A percentile compares a stretch with the other conserved stretches of the same genome.
Evolutionary conservation across 1,284 basidiomycete genomes (phyloP).

Genomic region (Puccinia horiana): DNA sequence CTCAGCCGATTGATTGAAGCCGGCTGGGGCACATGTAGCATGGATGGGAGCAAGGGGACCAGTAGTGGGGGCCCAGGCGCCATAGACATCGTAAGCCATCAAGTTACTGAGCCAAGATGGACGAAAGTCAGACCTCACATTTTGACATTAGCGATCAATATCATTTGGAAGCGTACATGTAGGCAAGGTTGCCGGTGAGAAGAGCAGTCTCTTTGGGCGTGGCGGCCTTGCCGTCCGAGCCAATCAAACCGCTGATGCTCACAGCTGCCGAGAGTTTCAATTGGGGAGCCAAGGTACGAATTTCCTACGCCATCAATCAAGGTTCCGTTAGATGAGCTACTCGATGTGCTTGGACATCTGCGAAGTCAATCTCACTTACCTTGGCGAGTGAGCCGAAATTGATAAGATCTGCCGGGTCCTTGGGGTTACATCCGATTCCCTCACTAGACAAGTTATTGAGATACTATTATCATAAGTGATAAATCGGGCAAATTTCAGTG

Average conservation of each 20-base stretch:
- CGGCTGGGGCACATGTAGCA: constrained; percentile 21
- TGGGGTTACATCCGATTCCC: constrained; percentile 44
- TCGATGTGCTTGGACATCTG: no score
- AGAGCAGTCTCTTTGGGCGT: constrained; percentile 1
- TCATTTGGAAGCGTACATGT: neutral
- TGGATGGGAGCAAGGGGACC: constrained; percentile 7
- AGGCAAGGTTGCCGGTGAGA: constrained; percentile 3
- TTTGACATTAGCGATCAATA: neutral
- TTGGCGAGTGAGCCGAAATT: constrained; percentile 37
- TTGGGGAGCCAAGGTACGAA: constrained; percentile 28
- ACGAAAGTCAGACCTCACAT: neutral
- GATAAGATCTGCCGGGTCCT: neutral
- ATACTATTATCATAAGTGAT: neutral
- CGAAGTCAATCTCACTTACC: neutral
- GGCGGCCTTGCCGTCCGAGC: constrained; percentile 17
- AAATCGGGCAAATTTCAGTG: neutral
- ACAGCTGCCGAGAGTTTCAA: neutral
- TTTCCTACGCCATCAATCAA: constrained; percentile 28
- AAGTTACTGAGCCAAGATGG: constrained; percentile 8
- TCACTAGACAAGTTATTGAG: neutral
- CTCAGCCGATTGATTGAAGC: neutral
- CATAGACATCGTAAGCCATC: constrained; percentile 45
- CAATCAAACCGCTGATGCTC: constrained; percentile 2
- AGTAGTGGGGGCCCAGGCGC: constrained; percentile 30
- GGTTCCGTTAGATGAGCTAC: no score